Percentiles rank a stretch among this genome's conserved stretches.
phyloP scores from a whole-genome alignment of 768 basidiomycete genomes.

The Mycena latifolia region DNA sequence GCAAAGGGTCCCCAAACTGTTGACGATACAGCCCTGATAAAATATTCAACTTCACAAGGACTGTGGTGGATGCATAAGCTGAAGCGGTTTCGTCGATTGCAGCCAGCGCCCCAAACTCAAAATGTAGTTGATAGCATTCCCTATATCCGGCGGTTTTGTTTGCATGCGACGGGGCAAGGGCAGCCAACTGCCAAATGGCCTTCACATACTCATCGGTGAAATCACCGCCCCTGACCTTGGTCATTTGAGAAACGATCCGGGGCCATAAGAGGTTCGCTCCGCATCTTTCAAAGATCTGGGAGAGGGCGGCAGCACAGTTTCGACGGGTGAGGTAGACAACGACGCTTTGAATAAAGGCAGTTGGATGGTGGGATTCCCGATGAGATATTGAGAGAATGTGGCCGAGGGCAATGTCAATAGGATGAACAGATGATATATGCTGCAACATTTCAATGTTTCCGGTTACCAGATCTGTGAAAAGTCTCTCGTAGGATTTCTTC shows the following conservation, averaged over 20 bases:
- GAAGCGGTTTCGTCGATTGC: not conserved
- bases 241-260: not conserved
- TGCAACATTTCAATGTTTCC: not conserved
- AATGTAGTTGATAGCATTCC: not conserved
- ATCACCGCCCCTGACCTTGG: not conserved
- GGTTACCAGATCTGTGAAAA: not conserved
- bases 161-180: not conserved
- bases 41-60: conserved; percentile 9
- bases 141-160: not conserved
- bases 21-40: not conserved
- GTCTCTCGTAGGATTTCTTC: not conserved
- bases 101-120: not conserved
- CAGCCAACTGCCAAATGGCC: conserved; percentile 5
- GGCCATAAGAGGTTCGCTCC: not conserved
- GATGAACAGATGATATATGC: not conserved
- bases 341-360: not conserved
- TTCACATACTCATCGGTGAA: not conserved
- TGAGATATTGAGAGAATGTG: not conserved
- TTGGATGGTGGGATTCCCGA: not conserved
- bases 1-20: not conserved
- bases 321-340: not conserved
- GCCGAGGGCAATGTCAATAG: conserved; percentile 6
- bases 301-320: not conserved
- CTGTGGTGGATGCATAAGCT: conserved; percentile 2
- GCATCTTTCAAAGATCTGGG: not conserved